These are phyloP conservation scores for Cylindrotheca fusiformis DNA, from an alignment of 108 stramenopile genomes.

Conservation along the genomic window DNA sequence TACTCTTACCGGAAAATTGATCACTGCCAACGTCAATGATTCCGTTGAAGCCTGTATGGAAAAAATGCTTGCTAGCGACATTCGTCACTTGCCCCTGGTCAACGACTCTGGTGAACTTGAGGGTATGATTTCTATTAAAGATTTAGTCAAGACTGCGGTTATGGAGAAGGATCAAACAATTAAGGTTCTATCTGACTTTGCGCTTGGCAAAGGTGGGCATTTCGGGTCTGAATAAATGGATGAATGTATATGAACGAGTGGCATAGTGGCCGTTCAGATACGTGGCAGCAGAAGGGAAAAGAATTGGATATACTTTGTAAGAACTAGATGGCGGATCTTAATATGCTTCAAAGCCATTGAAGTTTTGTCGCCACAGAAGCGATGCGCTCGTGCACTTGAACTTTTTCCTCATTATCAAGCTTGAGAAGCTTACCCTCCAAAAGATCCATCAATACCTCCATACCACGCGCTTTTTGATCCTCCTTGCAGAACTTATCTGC, in stretches of 20 bases:
- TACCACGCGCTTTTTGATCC: constrained; percentile 13
- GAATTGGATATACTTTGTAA: no score
- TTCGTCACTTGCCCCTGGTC: constrained; percentile 90
- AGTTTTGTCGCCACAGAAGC: constrained; percentile 12
- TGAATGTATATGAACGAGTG: no score
- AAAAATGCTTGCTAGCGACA: constrained; percentile 87
- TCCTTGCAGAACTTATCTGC: not conserved
- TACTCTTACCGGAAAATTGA: constrained; percentile 77
- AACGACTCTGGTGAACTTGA: constrained; percentile 63
- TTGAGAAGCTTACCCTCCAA: constrained; percentile 4
- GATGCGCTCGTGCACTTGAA: constrained; percentile 11
- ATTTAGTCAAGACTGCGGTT: constrained; percentile 75
- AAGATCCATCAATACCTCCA: constrained; percentile 25
- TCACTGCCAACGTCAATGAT: constrained; percentile 77
- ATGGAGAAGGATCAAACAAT: constrained; percentile 79
- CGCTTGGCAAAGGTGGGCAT: constrained; percentile 80
- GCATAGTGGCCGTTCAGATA: not conserved
- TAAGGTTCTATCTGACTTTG: constrained; percentile 75
- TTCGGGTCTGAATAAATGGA: constrained; percentile 52
- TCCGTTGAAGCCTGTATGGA: constrained; percentile 88
- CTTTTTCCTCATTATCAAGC: constrained; percentile 5
- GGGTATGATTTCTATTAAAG: constrained; percentile 86
- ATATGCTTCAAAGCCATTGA: constrained; percentile 29
- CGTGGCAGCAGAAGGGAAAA: no score
- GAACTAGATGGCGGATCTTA: no score